Conservation (phyloP, 108 stramenopile species). For the Pseudonitzschia delicatissima region DNA sequence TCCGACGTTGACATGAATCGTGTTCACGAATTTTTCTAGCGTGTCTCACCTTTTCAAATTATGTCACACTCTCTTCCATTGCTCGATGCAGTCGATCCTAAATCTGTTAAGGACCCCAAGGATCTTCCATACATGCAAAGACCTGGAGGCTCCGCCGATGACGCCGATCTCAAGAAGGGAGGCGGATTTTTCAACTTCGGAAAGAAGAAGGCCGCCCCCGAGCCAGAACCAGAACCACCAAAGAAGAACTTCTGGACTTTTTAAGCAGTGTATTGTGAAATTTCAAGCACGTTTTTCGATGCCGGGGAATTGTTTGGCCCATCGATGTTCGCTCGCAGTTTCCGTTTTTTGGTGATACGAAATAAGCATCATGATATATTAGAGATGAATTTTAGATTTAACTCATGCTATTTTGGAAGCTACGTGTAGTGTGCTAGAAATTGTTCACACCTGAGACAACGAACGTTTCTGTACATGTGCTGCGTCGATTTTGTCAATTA, state of each 20-base stretch:
- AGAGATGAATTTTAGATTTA: neutral
- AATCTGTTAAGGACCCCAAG: constrained; percentile 56
- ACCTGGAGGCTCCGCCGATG: constrained; percentile 71
- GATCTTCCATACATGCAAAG: constrained; percentile 92
- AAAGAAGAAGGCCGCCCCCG: constrained; percentile 48
- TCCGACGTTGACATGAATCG: too few species aligned
- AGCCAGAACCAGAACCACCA: constrained; percentile 54
- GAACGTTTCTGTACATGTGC: too few species aligned
- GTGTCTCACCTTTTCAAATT: too few species aligned
- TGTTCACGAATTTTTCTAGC: too few species aligned
- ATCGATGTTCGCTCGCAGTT: neutral
- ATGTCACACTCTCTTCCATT: too few species aligned
- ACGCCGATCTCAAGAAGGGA: constrained; percentile 63
- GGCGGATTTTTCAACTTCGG: constrained; percentile 25
- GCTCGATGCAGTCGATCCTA: constrained; percentile 59
- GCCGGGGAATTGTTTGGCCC: too few species aligned
- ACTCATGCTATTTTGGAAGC: too few species aligned
- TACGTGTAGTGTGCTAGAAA: too few species aligned
- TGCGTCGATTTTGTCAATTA: neutral
- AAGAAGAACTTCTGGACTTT: constrained; percentile 89
- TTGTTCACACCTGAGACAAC: too few species aligned
- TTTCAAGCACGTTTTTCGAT: too few species aligned
- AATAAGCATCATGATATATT: neutral
- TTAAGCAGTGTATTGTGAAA: neutral
- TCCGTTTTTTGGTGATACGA: neutral